Conservation (phyloP, 2,329 filamentous ascomycete species). For the Diaporthe aspalathi region DNA sequence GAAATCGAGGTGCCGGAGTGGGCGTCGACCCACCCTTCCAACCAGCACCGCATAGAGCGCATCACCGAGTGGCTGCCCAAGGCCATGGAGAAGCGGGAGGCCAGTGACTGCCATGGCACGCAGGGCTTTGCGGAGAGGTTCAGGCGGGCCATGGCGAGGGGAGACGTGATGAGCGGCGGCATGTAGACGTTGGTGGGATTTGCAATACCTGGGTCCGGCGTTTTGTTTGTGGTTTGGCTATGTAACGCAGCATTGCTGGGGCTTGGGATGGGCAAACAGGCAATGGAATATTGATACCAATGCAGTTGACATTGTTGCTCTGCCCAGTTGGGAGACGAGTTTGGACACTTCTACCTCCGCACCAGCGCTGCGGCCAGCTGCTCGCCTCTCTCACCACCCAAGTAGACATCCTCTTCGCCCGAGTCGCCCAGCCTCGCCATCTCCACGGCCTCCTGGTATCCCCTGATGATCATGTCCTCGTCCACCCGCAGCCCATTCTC, state of each 20-base stretch:
- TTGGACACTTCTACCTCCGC: constrained; percentile 38
- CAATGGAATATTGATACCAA: not conserved
- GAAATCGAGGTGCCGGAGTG: constrained; percentile 72
- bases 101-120: constrained; percentile 66
- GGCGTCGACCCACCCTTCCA: constrained; percentile 81
- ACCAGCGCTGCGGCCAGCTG: constrained; percentile 59
- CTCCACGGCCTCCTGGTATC: constrained; percentile 85
- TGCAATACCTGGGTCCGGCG: not conserved
- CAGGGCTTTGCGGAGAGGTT: constrained; percentile 65
- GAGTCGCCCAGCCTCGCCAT: constrained; percentile 71
- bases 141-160: constrained; percentile 57
- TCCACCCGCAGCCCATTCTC: constrained; percentile 87
- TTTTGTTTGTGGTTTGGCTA: constrained; percentile 15
- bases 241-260: not conserved
- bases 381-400: constrained; percentile 68
- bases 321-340: not conserved
- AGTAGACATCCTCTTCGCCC: constrained; percentile 67
- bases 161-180: constrained; percentile 38
- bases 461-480: constrained; percentile 85
- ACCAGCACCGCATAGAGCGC: constrained; percentile 72
- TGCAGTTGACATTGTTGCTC: not conserved
- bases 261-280: not conserved
- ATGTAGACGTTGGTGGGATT: constrained; percentile 16
- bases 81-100: constrained; percentile 63
- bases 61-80: constrained; percentile 72